Evolutionary conservation across 257 asterid species (phyloP), one percentile per base, ranked within the genome.

Genomic region (Pogostemon cablin): DNA sequence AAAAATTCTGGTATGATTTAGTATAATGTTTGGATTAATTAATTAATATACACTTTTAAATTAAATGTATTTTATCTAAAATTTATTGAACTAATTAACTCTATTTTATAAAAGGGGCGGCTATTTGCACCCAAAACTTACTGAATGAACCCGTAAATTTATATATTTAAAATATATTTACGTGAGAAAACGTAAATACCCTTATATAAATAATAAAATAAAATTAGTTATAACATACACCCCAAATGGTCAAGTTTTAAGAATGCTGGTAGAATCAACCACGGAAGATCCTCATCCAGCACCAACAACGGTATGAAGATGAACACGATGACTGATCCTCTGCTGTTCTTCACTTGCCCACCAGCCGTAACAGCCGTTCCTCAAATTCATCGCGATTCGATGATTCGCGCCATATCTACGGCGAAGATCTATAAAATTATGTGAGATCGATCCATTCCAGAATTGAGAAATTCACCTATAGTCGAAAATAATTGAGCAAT

Each of bases 301-400:
- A 5, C 79, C 79, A 6, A 74, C 49, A 20, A 74, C 11, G 3
- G 79, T 67, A 9, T 74, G 79, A 1, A 74, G 48, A 62, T 63
- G 72, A 76, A 76, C 25, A 76, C 54, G 10, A 76, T 69, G 0
- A 69, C 34, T 0, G 20, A 25, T 0, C 71, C 80, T 4, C 40
- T 8, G 39, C 72, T 62, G n/a, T 38, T 39, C 15, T 62, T 75
- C 20, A 75, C 66, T 20, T 76, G 3, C 70, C 77, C 2, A 76
- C 20, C 2, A 70, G 41, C 0, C 25, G 2, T 32, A 38, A 44
- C 3, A 76, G 15, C 58, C 80, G 46, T 41, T 55, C 76, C 11
- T 76, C 80, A 48, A 70, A 70, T 10, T 63, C 72, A 2, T 72
- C 80, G 10, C 76, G 72, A 5, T 63, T 34, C 3, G 44, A 76